Evolutionary conservation across 106 monocot species (phyloP), one percentile per base, ranked within the genome.

Genomic region (Dactylorhiza incarnata): DNA sequence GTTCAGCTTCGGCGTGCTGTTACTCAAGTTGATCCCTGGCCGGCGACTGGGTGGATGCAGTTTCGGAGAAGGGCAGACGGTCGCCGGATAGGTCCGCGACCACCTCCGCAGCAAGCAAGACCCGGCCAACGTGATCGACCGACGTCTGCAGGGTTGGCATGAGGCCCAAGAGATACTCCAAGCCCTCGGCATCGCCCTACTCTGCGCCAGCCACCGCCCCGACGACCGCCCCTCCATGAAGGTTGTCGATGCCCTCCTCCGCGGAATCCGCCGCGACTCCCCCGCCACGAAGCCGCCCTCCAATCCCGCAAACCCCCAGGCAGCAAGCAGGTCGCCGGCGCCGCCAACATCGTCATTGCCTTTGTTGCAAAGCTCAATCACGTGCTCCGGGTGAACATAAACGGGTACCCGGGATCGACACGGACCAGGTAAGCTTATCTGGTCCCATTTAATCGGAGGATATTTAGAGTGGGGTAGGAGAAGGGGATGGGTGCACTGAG

Each of bases 191-290:
- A 92, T 95, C 69, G 87, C 92, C 14, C 76, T 88, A 49, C 84
- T 92, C 29, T 95, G 95, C 62, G 79, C 87, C 43, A 92, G 87
- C 79, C 73, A 73, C 49, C 76, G 89, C 3, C 79, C 89, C 4
- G 88, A 88, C 61, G 95, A 95, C 77, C 78, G 95, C 9, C 95
- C 95, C 12, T 74, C 83, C 25, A 95, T 95, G 95, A 92, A 95
- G 79, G 95, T 92, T 61, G 95, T 90, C 22, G 95, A 86, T 15
- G 92, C 90, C 0, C 79, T 95, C 55, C 80, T 95, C 16, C 77
- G 88, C 10, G 95, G 77, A 24, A 89, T 95, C 71, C 83, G 86
- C 45, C 86, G 85, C 19, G 82, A 84, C 56, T 20, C 65, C 53
- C 5, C 72, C 24, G 67, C 48, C 45, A 65, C 45, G 29, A 77